Conservation (phyloP, 2,329 filamentous ascomycete genomes). For the Gliomastix tumulicola region DNA sequence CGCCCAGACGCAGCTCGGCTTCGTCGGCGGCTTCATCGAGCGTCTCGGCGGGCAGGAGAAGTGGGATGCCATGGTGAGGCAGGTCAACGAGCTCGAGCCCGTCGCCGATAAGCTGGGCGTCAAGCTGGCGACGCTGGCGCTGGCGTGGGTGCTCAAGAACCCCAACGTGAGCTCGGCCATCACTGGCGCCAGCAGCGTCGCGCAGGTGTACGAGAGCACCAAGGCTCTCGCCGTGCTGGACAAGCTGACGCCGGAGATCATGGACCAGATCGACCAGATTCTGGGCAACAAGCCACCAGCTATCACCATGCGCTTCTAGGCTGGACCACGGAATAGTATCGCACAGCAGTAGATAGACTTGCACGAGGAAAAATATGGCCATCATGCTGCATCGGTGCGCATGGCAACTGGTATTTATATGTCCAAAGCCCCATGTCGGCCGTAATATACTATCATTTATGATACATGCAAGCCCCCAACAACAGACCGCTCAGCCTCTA, state of each 20-base stretch:
- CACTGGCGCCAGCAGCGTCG: constrained; percentile 48
- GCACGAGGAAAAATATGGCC: too few relatives aligned
- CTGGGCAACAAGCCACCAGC: constrained; percentile 50
- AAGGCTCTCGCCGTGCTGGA: constrained; percentile 43
- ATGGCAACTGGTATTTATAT: too few relatives aligned
- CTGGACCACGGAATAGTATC: too few relatives aligned
- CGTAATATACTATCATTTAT: background rate
- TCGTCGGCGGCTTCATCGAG: constrained; percentile 46
- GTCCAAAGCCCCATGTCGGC: background rate
- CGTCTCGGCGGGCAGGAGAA: constrained; percentile 36
- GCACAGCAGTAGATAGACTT: too few relatives aligned
- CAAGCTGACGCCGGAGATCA: constrained; percentile 50
- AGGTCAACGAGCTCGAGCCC: constrained; percentile 51
- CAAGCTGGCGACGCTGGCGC: constrained; percentile 43
- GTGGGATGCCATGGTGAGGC: constrained; percentile 50
- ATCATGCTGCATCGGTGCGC: too few relatives aligned
- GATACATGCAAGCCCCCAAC: too few relatives aligned
- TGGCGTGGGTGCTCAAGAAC: constrained; percentile 59
- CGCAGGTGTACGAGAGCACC: constrained; percentile 55
- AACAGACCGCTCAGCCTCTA: too few relatives aligned
- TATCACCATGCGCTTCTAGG: constrained; percentile 25
- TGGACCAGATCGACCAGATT: constrained; percentile 53
- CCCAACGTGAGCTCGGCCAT: constrained; percentile 55
- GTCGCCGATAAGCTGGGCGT: constrained; percentile 60
- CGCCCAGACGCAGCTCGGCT: constrained; percentile 46